Conservation (phyloP, 2,329 filamentous ascomycete species). For the Cadophora sp. region DNA sequence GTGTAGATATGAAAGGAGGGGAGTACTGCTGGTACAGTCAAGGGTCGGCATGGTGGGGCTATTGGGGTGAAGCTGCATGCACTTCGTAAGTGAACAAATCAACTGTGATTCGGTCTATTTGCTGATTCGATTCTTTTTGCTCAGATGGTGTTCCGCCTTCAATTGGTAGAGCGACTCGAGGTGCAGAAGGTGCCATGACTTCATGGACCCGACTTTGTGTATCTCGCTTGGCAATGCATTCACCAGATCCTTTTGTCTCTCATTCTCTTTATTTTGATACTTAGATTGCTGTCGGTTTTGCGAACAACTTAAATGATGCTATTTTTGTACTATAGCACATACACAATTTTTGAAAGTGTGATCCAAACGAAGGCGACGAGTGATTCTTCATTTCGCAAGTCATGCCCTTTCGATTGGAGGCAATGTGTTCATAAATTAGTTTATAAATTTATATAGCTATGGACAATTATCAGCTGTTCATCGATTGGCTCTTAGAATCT, state of each 20-base stretch:
- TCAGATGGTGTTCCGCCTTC: background rate
- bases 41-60: background rate
- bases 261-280: no score
- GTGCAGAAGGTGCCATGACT: background rate
- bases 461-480: background rate
- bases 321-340: no score
- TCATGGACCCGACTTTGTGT: background rate
- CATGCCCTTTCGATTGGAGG: background rate
- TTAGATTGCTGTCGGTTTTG: no score
- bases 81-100: background rate
- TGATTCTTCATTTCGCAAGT: no score
- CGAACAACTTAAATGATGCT: no score
- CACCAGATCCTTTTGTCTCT: no score
- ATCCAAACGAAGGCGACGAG: no score
- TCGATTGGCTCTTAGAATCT: background rate
- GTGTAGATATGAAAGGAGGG: slow-evolving; percentile 1
- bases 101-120: background rate
- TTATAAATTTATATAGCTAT: background rate
- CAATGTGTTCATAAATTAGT: background rate
- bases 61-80: background rate
- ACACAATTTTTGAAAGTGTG: no score
- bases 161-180: background rate
- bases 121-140: background rate
- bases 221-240: no score
- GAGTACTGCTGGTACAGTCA: slow-evolving; percentile 8